phyloP scores from a whole-genome alignment of 2,329 filamentous ascomycete species.

The Hypoxylon sp. region DNA sequence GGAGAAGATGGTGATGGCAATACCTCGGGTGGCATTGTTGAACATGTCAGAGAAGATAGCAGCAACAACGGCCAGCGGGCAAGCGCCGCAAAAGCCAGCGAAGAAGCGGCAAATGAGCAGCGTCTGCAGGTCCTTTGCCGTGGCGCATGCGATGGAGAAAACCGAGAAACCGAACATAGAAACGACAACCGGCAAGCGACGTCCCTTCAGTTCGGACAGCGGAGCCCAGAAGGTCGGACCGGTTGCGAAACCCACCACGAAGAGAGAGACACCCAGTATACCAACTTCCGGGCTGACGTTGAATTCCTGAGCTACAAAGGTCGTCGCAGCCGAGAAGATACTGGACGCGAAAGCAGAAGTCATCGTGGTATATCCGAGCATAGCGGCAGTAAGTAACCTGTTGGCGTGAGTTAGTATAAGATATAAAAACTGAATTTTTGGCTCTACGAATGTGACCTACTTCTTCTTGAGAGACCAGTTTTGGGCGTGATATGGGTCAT shows the following conservation, averaged over 20 bases:
- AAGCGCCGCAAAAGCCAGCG: conserved; percentile 74
- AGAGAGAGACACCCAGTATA: conserved; percentile 71
- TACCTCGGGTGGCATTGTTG: conserved; percentile 67
- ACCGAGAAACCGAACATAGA: conserved; percentile 74
- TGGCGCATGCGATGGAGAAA: conserved; percentile 70
- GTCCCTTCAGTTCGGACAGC: conserved; percentile 74
- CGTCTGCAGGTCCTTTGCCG: conserved; percentile 72
- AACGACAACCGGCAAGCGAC: conserved; percentile 67
- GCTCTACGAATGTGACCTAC: conserved; percentile 52
- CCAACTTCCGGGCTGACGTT: conserved; percentile 68
- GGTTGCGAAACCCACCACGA: conserved; percentile 72
- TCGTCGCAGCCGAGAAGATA: conserved; percentile 75
- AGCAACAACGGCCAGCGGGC: conserved; percentile 72
- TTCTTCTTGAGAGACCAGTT: conserved; percentile 88
- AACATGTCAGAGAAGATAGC: conserved; percentile 79
- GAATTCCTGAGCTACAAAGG: conserved; percentile 63
- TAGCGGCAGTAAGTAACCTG: conserved; percentile 68
- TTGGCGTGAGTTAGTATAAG: conserved; percentile 28
- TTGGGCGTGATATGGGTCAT: conserved; percentile 85
- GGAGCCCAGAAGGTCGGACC: conserved; percentile 75
- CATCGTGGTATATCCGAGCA: conserved; percentile 78
- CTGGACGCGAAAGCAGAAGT: conserved; percentile 76
- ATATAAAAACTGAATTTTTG: background rate
- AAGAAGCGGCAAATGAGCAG: conserved; percentile 78
- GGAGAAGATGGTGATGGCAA: conserved; percentile 65